A percentile compares a stretch with the other conserved stretches of the same genome.
phyloP scores from a whole-genome alignment of 306 rosid genomes.

The Morella rubra region DNA sequence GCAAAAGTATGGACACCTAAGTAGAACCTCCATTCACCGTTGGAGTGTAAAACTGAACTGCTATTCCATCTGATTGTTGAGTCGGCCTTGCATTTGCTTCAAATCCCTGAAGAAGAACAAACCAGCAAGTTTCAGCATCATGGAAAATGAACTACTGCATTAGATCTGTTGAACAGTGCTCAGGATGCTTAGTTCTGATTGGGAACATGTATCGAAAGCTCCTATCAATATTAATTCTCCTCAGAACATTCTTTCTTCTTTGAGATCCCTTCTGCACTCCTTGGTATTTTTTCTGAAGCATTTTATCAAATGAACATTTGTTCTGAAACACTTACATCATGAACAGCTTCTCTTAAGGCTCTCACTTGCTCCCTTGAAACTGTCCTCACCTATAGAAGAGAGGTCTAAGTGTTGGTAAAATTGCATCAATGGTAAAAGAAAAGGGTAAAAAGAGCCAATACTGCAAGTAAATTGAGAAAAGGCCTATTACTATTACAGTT shows the following conservation, averaged over 20 bases:
- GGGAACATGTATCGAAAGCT: no score
- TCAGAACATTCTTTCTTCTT: background rate
- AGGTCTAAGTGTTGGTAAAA: background rate
- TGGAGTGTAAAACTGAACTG: constrained; percentile 41
- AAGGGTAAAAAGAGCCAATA: background rate
- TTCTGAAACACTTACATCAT: constrained; percentile 46
- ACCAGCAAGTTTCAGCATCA: background rate
- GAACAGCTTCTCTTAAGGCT: constrained; percentile 49
- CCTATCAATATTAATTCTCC: no score
- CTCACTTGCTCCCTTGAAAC: constrained; percentile 59
- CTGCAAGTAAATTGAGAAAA: no score
- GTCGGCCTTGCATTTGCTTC: constrained; percentile 67
- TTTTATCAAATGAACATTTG: background rate
- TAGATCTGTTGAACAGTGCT: background rate
- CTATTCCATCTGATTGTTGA: constrained; percentile 46
- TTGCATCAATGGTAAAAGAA: background rate
- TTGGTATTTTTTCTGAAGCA: background rate
- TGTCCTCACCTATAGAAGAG: constrained; percentile 54
- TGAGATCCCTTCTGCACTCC: background rate
- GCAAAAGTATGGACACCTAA: background rate
- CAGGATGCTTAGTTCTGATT: no score
- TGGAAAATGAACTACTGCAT: background rate
- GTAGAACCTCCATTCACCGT: constrained; percentile 15
- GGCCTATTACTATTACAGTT: no score
- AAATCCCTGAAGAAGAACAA: constrained; percentile 37